Base-by-base conservation (phyloP, 768 basidiomycete genomes). In the Termitomyces sp. region DNA sequence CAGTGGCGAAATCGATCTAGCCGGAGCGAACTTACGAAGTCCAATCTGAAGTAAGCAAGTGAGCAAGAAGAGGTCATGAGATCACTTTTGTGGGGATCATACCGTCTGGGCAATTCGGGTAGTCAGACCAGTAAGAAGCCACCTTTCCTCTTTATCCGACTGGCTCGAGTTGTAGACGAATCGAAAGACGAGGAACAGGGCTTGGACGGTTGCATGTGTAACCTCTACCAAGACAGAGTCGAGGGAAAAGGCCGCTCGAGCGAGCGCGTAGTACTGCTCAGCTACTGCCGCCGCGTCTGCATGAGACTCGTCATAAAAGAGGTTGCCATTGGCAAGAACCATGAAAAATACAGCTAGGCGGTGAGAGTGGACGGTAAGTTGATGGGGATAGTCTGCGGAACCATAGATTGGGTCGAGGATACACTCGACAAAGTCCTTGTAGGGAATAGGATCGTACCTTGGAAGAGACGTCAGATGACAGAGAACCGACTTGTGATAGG, bases 301-400 rank as follows among this genome's bases (percentile, higher is more conserved):
- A 9, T 70, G 59, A 20, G 69, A 50, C 43, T 56, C 54, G 42
- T 82, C 79, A 56, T 76, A 78, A n/a, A n/a, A n/a, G 5, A 79
- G 62, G 16, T 70, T 61, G 7, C 82, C 83, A 33, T 74, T 72
- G 5, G 78, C 76, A 5, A 85, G 62, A 32, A 82, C 52, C 53
- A 77, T 73, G 63, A 82, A 83, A 64, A 84, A 77, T 18, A 81
- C 72, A 16, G 82, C 71, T 32, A 85, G 71, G 31, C 70, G 66
- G 52, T 83, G 78, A 0, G 79, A 70, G 49, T 80, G 76, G 20
- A 79, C 50, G 15, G 45, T 46, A n/a, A n/a, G n/a, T n/a, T n/a
- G n/a, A n/a, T n/a, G n/a, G n/a, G n/a, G n/a, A n/a, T n/a, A n/a
- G 38, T 76, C 67, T 18, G 76, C 56, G 43, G 62, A 68, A 9